Base-by-base conservation (phyloP, 257 asterid species). In the Plectranthus barbatus region DNA sequence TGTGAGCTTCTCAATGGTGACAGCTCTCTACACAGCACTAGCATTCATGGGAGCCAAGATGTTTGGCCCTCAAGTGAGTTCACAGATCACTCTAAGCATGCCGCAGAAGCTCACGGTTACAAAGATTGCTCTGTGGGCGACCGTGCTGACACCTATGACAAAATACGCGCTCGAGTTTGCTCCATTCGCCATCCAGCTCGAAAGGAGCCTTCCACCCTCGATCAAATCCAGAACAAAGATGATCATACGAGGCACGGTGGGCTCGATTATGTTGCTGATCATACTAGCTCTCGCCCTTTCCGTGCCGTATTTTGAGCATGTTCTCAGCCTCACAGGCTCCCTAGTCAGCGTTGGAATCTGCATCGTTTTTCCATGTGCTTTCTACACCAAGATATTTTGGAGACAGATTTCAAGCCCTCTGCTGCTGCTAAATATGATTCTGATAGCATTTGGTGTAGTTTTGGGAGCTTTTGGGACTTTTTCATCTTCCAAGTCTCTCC, bases 71-170 rank as follows among this genome's bases (percentile, higher is more conserved):
- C 72, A 80, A 70, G 91, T 85, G 31, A 73, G 62, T 56, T 73
- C 95, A n/a, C 91, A 85, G 54, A 77, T 85, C 46, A 87, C 94
- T 10, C 78, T 87, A 51, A 83, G 88, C 82, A 79, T 85, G 89
- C 91, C 94, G 10, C 72, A 18, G 11, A 64, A 71, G 11, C 74
- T 49, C 8, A 42, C 78, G 2, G 34, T 75, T 51, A 79, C 95
- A 0, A 85, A 88, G 73, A 70, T 88, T 23, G 96, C 95, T 20
- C 77, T 85, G 1, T 85, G 94, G 95, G 88, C 94, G 31, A 81
- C 90, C 1, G 78, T 83, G 6, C 71, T 83, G 18, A 81, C 88
- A 4, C 95, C 95, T 12, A 77, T 88, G 88, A 88, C 96, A 5
- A 85, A 85, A 76, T 85, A 85, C 55, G 95, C 90, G 5, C 76